These are phyloP conservation scores for Lagenaria siceraria DNA, from an alignment of 306 rosid genomes.

Conservation along the genomic window DNA sequence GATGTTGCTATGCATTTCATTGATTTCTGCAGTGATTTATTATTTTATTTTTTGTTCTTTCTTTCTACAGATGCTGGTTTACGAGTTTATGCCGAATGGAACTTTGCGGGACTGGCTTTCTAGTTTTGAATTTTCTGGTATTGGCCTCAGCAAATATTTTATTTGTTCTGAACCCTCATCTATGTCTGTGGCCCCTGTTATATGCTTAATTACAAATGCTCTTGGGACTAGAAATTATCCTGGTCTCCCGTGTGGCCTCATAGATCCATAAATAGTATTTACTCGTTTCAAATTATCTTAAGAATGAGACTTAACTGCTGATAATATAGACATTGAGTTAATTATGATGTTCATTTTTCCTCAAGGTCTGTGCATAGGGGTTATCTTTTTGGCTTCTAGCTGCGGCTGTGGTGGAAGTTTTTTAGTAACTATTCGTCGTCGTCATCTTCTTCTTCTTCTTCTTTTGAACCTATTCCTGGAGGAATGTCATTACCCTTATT, in stretches of 20 bases:
- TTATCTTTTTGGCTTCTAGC: not conserved
- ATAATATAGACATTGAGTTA: not conserved
- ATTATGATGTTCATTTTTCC: not conserved
- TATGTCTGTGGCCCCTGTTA: not conserved
- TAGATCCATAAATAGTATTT: not conserved
- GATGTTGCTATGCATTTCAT: not conserved
- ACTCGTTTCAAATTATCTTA: not conserved
- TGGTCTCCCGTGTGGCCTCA: not conserved
- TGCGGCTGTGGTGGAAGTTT: not conserved
- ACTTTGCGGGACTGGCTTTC: constrained; percentile 74
- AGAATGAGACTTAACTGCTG: not conserved
- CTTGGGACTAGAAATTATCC: not conserved
- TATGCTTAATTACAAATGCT: not conserved
- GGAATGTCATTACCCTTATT: not conserved
- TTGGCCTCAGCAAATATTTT: not conserved
- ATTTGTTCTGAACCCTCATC: not conserved
- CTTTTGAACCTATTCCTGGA: not conserved
- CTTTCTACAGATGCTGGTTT: constrained; percentile 74
- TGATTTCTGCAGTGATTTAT: not conserved
- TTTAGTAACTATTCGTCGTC: too few species aligned
- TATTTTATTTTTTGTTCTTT: constrained; percentile 9
- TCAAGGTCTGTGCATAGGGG: not conserved
- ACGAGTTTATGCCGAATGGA: constrained; percentile 84
- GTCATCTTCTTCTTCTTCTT: not conserved
- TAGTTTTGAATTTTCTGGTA: constrained; percentile 29